Conservation (phyloP, 805 yeast genomes). For the Komagataella pastoris region DNA sequence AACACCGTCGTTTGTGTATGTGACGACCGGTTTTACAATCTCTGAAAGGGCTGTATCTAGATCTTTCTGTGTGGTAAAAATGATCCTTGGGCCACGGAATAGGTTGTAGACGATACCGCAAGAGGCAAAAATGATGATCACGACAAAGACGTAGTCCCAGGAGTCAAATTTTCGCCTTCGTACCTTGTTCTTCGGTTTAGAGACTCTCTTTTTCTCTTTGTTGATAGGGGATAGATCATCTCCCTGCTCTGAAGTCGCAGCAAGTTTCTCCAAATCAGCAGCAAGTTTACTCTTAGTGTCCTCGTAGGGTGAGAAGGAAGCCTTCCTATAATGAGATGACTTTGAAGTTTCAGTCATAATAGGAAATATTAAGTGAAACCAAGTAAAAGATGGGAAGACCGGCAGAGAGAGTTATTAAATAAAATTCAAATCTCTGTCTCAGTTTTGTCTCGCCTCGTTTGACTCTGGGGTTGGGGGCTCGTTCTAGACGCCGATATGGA, state of each 20-base stretch:
- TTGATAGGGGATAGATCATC: neutral
- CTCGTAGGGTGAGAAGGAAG: neutral
- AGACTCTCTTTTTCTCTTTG: neutral
- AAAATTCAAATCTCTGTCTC: neutral
- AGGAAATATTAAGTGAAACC: neutral
- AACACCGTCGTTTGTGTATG: neutral
- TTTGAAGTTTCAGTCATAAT: neutral
- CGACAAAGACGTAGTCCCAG: neutral
- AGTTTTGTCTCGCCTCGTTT: neutral
- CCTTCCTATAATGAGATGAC: neutral
- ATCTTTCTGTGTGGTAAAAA: neutral
- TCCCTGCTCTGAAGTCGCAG: neutral
- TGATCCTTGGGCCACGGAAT: neutral
- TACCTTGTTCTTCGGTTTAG: neutral
- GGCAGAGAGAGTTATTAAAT: neutral
- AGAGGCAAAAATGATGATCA: neutral
- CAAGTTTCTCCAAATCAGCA: neutral
- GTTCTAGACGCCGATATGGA: neutral
- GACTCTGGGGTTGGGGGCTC: neutral
- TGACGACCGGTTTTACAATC: neutral
- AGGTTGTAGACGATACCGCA: neutral
- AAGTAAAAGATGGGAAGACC: neutral
- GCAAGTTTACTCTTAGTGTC: neutral
- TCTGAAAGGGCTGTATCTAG: neutral
- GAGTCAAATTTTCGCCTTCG: neutral